Evolutionary conservation across 1,284 basidiomycete species (phyloP).

Genomic region (Thelephora terrestris): DNA sequence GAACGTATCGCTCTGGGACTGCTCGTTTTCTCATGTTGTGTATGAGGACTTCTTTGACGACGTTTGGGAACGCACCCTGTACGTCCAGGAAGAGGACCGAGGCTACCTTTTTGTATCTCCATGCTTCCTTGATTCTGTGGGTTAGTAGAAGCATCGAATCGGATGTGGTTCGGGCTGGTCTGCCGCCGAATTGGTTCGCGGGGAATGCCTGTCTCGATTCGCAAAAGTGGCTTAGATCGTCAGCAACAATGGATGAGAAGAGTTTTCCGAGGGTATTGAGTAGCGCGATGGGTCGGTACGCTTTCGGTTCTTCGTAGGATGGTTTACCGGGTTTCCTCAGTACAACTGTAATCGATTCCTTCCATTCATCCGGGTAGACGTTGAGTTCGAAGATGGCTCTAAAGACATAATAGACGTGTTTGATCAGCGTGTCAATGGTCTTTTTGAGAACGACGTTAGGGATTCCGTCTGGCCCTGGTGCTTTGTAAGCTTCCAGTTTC

Average conservation of each 20-base stretch:
- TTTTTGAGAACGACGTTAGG: conserved; percentile 26
- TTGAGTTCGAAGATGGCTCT: conserved; percentile 17
- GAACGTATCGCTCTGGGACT: conserved; percentile 12
- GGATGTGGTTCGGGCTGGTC: conserved; percentile 24
- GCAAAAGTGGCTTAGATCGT: conserved; percentile 13
- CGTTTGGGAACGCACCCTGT: conserved; percentile 29
- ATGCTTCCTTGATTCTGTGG: too few relatives aligned
- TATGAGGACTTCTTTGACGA: conserved; percentile 17
- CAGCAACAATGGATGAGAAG: conserved; percentile 18
- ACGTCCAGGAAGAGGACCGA: too few relatives aligned
- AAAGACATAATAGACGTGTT: too few relatives aligned
- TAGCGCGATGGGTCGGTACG: too few relatives aligned
- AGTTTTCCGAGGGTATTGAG: conserved; percentile 28
- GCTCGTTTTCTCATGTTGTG: too few relatives aligned
- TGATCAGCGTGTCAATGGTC: conserved; percentile 18
- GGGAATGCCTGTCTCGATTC: conserved; percentile 18
- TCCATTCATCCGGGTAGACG: conserved; percentile 25
- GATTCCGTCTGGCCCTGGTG: conserved; percentile 23
- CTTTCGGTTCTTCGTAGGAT: too few relatives aligned
- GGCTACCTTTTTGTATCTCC: too few relatives aligned
- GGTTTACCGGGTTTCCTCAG: too few relatives aligned
- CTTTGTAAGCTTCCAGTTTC: conserved; percentile 24
- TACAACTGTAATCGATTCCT: too few relatives aligned
- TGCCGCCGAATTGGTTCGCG: conserved; percentile 24
- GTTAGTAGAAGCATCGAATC: too few relatives aligned